Base-by-base conservation (phyloP, 768 basidiomycete species). In the Crassisporium funariophilum region DNA sequence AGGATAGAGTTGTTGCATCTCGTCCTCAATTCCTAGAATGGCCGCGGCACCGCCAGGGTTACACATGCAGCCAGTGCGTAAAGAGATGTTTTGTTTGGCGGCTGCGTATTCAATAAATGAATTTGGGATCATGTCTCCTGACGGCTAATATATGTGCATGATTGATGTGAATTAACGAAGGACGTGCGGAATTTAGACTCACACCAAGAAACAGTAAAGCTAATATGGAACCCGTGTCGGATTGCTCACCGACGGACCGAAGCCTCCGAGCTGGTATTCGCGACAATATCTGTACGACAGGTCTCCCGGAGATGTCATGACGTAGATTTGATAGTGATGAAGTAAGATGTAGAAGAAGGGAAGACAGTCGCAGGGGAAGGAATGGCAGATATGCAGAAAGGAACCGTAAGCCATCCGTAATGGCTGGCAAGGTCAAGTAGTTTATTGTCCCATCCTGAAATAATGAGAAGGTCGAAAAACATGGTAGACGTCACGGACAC, bases 1-100 rank as follows among this genome's bases (percentile, higher is more conserved):
- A 1, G 73, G 68, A 50, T 74, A 80, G 0, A 90, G 73, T 11
- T 62, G 67, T 4, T 72, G 68, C 88, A 90, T 91, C 47, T 83
- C 74, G 15, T 76, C 71, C 47, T 82, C 68, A 22, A 90, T 76
- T 0, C 83, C 83, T 4, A 91, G 74, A 12, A 92, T 67, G 4
- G 85, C 78, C 1, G 87, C 82, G 0, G 88, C 86, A 13, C 83
- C 90, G 8, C 91, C 91, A 12, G 90, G 88, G 53, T 92, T 93
- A 60, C 91, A 93, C 81, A 91, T 84, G 63, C 90, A 93, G 0
- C 90, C 90, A 2, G 89, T 88, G 34, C 90, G 83, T 23, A 92
- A 66, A 13, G 88, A 90, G 47, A 92, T 83, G 41, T 75, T 78
- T 52, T 78, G 74, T 42, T 65, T 71, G 13, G 82, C 74, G 11